Base-by-base conservation (phyloP, 306 rosid genomes). In the Dalbergia cultrata region DNA sequence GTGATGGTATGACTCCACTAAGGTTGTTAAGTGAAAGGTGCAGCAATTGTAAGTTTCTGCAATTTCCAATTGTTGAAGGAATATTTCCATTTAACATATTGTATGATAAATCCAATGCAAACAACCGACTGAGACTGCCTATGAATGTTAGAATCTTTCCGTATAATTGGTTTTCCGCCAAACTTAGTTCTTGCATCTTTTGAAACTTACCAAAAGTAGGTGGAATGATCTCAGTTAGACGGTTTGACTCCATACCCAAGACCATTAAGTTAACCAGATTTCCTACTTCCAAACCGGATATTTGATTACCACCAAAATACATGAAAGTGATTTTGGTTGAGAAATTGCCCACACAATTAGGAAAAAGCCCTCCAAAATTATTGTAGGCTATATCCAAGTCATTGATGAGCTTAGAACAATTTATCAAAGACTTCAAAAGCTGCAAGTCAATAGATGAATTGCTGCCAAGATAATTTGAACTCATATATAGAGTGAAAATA, bases 281-380 rank as follows among this genome's bases (percentile, higher is more conserved):
- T 37, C 60, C 82, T 7, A 84, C 5, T 8, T 75, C 17, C 12
- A 3, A 19, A 11, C 84, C 80, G 0, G n/a, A 9, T 9, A 84
- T 8, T 2, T 63, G 58, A 41, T 84, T 87, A 0, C 1, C 3
- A 3, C 35, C 43, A 12, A 54, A 3, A 5, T 2, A 26, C 31
- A 26, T 26, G 31, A 26, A 1, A 4, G 0, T 43, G 49, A 87
- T 74, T 9, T 31, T 31, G 74, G 7, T 72, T 39, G 90, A 74
- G 6, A 81, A 78, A 70, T 87, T 84, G 39, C 66, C 74, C 26
- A 74, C 4, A 2, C 59, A 21, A 0, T 45, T 16, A 0, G 82
- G 84, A 0, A 86, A 63, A 69, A 13, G 64, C 37, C 86, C 86
- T 62, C 80, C 84, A 63, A 87, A 84, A 8, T 78, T 74, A 59